Evolutionary conservation across 495 filamentous ascomycete species (phyloP), one percentile per base, ranked within the genome.

Genomic region (Aspergillus steynii): DNA sequence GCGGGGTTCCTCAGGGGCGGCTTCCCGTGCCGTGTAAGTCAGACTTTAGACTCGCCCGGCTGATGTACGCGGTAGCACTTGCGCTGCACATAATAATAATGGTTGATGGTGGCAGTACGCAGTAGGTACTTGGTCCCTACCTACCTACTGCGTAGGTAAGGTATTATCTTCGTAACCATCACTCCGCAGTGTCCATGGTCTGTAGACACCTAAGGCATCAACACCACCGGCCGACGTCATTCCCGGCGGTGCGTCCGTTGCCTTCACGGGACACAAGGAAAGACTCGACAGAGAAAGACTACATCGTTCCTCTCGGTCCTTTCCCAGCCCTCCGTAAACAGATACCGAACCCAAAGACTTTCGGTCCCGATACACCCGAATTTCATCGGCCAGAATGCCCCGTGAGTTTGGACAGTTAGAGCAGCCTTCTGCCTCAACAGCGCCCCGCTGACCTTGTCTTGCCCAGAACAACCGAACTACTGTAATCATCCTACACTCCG

Each of bases 401-500:
- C 59, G 65, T 65, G 59, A 61, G 65, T 59, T 6, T 46, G 29
- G 25, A 45, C 49, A 7, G 31, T 7, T 7, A 12, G 5, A 37
- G 5, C 14, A 0, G 1, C 37, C 10, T 42, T 42, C 1, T 3
- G 7, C 31, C 37, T 42, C 37, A 8, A 42, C 0, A 14, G 9
- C 14, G 4, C 37, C 37, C 37, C 37, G 37, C 37, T 42, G 9
- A 42, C 37, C 12, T 14, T 7, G 3, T 42, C 37, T 42, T 55
- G 34, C 47, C 48, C 55, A 71, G 71, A 53, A 60, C 61, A 70
- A 47, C 61, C 69, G 42, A 67, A 77, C 47, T 75, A 73, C 53
- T 77, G 74, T 77, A 69, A 64, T 3, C 12, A 42, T 42, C 37
- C 9, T 8, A 42, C 37, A 3, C 12, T 10, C 37, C 7, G 37